Percentiles rank a stretch among this genome's conserved stretches.
phyloP scores from a whole-genome alignment of 495 filamentous ascomycete genomes.

The Hyaloscypha bicolor region DNA sequence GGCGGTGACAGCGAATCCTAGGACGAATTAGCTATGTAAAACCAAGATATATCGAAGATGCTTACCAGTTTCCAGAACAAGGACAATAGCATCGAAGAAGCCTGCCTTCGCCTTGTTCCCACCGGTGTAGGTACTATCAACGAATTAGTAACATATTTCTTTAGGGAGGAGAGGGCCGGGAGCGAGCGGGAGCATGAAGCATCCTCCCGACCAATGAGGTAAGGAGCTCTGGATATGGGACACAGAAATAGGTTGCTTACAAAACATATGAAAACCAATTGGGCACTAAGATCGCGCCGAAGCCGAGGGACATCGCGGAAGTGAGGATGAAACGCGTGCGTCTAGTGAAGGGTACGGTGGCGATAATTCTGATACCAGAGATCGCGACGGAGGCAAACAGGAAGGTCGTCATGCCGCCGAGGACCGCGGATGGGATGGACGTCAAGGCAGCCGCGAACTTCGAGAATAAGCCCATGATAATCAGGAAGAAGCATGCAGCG shows the following conservation, averaged over 20 bases:
- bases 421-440: conserved; percentile 75
- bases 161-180: too few species aligned
- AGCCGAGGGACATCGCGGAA: conserved; percentile 73
- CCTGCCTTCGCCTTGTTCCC: conserved; percentile 66
- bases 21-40: background rate
- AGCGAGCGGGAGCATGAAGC: too few species aligned
- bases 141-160: too few species aligned
- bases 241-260: too few species aligned
- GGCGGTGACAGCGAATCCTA: conserved; percentile 68
- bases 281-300: conserved; percentile 81
- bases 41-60: background rate
- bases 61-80: conserved; percentile 74
- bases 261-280: conserved; percentile 78
- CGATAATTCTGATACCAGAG: conserved; percentile 84
- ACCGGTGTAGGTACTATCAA: conserved; percentile 31
- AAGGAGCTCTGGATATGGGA: too few species aligned
- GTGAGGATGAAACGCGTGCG: conserved; percentile 90
- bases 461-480: conserved; percentile 88
- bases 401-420: conserved; percentile 95
- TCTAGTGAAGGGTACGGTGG: conserved; percentile 75
- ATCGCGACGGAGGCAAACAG: conserved; percentile 84
- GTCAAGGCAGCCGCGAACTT: conserved; percentile 91
- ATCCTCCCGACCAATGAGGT: too few species aligned
- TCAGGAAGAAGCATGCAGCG: conserved; percentile 71
- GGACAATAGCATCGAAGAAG: conserved; percentile 78